These are phyloP conservation scores for Zostera marina DNA, from an alignment of 116 monocot species.

Conservation along the genomic window DNA sequence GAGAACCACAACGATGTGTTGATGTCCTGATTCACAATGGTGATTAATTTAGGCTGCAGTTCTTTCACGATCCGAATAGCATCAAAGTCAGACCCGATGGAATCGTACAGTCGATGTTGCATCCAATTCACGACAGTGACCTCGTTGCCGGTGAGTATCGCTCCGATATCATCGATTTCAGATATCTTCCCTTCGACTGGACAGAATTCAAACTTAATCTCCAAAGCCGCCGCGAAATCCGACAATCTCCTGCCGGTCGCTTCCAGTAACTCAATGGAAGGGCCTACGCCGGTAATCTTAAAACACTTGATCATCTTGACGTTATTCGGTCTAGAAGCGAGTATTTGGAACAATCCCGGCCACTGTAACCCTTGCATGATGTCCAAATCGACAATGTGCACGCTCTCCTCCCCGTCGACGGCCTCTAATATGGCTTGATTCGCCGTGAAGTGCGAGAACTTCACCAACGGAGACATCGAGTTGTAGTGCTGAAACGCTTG, in stretches of 20 bases:
- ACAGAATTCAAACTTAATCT: not conserved
- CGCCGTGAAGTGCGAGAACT: slow-evolving; percentile 85
- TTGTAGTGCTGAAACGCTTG: slow-evolving; percentile 59
- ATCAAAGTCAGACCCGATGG: slow-evolving; percentile 51
- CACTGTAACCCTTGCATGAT: slow-evolving; percentile 86
- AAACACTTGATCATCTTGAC: slow-evolving; percentile 3
- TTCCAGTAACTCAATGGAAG: not conserved
- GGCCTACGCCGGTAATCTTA: not conserved
- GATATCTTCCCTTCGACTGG: not conserved
- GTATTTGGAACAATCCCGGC: slow-evolving; percentile 78
- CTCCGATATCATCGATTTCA: no score
- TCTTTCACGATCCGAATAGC: slow-evolving; percentile 27
- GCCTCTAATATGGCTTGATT: slow-evolving; percentile 74
- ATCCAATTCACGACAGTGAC: slow-evolving; percentile 75
- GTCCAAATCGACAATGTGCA: slow-evolving; percentile 75
- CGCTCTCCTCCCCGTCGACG: slow-evolving; percentile 28
- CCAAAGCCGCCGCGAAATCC: not conserved
- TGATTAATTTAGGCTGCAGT: slow-evolving; percentile 49
- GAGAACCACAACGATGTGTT: slow-evolving; percentile 21
- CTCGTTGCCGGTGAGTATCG: slow-evolving; percentile 1
- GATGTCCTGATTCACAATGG: slow-evolving; percentile 71
- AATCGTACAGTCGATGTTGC: slow-evolving; percentile 85
- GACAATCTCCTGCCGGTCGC: not conserved
- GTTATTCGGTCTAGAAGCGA: slow-evolving; percentile 32
- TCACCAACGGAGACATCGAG: slow-evolving; percentile 54